phyloP scores from a whole-genome alignment of 805 yeast species.

The Myxozyma geophila region DNA sequence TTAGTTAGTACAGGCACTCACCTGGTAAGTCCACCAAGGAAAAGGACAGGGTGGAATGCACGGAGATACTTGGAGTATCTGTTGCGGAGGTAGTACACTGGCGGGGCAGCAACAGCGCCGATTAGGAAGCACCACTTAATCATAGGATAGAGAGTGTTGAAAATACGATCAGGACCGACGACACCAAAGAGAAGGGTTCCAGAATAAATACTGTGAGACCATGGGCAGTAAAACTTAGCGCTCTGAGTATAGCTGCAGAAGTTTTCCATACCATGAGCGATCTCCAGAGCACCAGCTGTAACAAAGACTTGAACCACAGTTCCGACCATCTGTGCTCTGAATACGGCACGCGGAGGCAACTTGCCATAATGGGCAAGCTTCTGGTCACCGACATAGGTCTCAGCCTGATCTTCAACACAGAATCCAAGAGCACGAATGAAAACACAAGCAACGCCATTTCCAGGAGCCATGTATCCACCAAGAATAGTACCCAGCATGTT shows the following conservation, averaged over 20 bases:
- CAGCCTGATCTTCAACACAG: conserved; percentile 60
- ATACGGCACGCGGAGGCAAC: conserved; percentile 64
- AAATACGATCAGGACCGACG: conserved; percentile 66
- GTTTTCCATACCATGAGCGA: conserved; percentile 43
- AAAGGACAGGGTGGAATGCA: conserved; percentile 67
- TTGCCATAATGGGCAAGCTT: conserved; percentile 69
- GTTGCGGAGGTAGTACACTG: conserved; percentile 44
- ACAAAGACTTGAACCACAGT: conserved; percentile 51
- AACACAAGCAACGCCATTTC: conserved; percentile 63
- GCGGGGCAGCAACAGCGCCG: conserved; percentile 57
- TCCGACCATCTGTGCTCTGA: conserved; percentile 56
- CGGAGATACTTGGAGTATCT: conserved; percentile 40
- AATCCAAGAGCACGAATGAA: conserved; percentile 64
- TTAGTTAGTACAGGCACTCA: not conserved
- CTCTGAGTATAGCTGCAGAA: conserved; percentile 53
- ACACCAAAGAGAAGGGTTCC: conserved; percentile 68
- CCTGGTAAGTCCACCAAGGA: conserved; percentile 49
- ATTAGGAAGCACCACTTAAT: conserved; percentile 63
- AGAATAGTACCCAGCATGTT: conserved; percentile 67
- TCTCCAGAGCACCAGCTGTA: conserved; percentile 49
- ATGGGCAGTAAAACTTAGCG: conserved; percentile 55
- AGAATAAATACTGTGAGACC: conserved; percentile 54
- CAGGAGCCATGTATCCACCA: conserved; percentile 68
- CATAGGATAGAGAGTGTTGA: conserved; percentile 57
- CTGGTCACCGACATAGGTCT: conserved; percentile 59